Percentiles rank a stretch among this genome's conserved stretches.
phyloP scores from a whole-genome alignment of 306 rosid genomes.

The Hylodesmum podocarpum region DNA sequence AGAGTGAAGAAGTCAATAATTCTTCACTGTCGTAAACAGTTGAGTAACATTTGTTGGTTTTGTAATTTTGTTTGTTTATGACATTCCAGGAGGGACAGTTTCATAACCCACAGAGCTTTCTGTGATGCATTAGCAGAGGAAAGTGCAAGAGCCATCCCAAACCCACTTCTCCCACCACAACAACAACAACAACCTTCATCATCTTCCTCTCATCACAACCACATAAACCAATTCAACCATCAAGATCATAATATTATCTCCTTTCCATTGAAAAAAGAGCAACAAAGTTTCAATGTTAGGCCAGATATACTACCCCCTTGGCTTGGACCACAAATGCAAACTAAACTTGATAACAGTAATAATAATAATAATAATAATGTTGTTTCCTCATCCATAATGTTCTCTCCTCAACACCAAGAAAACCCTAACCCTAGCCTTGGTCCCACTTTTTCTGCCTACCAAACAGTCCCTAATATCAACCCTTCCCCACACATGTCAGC shows the following conservation, averaged over 20 bases:
- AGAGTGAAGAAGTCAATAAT: conserved; percentile 32
- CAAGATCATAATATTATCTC: conserved; percentile 38
- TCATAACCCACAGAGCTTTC: conserved; percentile 98
- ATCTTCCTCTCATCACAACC: conserved; percentile 27
- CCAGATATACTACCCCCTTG: conserved; percentile 63
- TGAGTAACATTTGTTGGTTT: conserved; percentile 29
- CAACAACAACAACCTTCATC: too few relatives aligned
- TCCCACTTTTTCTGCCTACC: conserved; percentile 54
- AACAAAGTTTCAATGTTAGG: conserved; percentile 46
- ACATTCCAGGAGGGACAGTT: conserved; percentile 88
- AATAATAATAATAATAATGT: too few relatives aligned
- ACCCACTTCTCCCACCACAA: conserved; percentile 45
- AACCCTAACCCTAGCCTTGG: conserved; percentile 85
- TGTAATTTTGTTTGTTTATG: conserved; percentile 33
- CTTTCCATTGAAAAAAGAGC: conserved; percentile 54
- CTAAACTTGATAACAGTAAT: too few relatives aligned
- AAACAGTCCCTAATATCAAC: conserved; percentile 31
- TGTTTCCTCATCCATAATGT: conserved; percentile 41
- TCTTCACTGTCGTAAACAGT: conserved; percentile 22
- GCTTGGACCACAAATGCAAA: conserved; percentile 59
- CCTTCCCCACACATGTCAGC: conserved; percentile 90
- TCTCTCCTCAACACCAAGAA: conserved; percentile 35
- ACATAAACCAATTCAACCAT: conserved; percentile 45
- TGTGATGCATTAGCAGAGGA: conserved; percentile 97
- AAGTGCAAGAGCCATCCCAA: conserved; percentile 60